phyloP scores from a whole-genome alignment of 2,329 filamentous ascomycete genomes.

The Alternaria viburni region DNA sequence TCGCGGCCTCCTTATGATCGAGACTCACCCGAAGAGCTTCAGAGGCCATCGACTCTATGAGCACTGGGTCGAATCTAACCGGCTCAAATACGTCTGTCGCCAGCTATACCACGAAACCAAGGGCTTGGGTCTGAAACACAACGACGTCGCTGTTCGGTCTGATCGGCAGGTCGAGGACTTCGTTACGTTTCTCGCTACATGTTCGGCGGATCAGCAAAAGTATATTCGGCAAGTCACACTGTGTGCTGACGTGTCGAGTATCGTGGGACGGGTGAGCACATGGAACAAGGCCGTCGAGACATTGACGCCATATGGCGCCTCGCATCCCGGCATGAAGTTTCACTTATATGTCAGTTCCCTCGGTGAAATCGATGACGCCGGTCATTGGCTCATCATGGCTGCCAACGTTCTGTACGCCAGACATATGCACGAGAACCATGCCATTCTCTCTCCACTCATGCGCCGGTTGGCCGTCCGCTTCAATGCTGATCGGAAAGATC shows the following conservation, averaged over 20 bases:
- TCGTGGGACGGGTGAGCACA: no score
- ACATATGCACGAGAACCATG: not conserved
- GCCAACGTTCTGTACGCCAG: not conserved
- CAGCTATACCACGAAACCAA: not conserved
- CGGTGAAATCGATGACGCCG: not conserved
- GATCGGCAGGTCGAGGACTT: not conserved
- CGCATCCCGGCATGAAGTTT: not conserved
- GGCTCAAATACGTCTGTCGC: not conserved
- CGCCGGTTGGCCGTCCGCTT: no score
- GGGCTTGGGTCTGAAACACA: not conserved
- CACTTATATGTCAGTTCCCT: not conserved
- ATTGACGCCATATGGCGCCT: no score
- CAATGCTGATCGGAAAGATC: not conserved
- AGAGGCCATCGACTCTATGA: no score
- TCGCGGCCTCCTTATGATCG: accelerated
- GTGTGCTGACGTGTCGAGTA: no score
- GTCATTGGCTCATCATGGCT: no score
- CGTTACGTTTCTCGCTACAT: not conserved
- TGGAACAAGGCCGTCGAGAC: no score
- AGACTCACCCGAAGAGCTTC: not conserved
- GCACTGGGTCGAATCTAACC: not conserved
- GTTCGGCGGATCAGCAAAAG: not conserved
- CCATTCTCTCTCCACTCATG: no score
- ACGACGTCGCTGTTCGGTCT: not conserved
- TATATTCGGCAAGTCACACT: not conserved